Percentiles rank a stretch among this genome's conserved stretches.
Evolutionary conservation across 2,329 filamentous ascomycete species (phyloP).

Genomic region (Diaporthe caulivora): DNA sequence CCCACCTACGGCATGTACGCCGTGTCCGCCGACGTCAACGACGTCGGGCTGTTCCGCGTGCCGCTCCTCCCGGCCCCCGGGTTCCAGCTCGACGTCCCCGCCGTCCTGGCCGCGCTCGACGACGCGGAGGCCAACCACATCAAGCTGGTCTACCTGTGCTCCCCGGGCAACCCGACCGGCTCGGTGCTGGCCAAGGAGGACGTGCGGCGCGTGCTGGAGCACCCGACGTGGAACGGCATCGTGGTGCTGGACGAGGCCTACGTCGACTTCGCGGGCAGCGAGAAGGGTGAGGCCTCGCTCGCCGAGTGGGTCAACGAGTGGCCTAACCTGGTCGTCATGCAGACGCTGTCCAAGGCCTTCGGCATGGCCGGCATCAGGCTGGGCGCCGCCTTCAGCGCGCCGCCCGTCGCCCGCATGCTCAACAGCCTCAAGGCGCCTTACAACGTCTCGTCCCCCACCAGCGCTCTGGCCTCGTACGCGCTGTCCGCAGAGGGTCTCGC

Average conservation of each 20-base stretch:
- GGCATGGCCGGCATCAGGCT: conserved; percentile 94
- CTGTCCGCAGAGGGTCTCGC: conserved; percentile 75
- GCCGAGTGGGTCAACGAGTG: conserved; percentile 93
- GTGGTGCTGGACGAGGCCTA: conserved; percentile 97
- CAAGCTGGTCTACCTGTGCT: conserved; percentile 94
- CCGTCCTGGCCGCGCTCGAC: conserved; percentile 75
- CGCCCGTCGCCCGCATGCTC: conserved; percentile 80
- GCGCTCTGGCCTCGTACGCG: conserved; percentile 81
- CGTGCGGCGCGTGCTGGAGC: conserved; percentile 79
- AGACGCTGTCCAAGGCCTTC: conserved; percentile 98
- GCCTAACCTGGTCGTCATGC: conserved; percentile 97
- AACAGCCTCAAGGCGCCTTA: conserved; percentile 97
- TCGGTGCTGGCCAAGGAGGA: conserved; percentile 81
- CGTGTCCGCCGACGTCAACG: conserved; percentile 95
- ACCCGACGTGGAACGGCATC: conserved; percentile 95
- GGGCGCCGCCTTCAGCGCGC: conserved; percentile 84
- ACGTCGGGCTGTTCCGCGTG: conserved; percentile 87
- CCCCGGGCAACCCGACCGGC: conserved; percentile 94
- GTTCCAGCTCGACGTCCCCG: conserved; percentile 80
- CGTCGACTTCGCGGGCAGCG: conserved; percentile 80
- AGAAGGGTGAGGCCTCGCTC: conserved; percentile 76
- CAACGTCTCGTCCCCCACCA: conserved; percentile 92
- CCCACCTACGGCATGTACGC: conserved; percentile 99
- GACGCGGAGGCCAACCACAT: conserved; percentile 64
- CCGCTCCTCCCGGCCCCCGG: conserved; percentile 78